phyloP scores from a whole-genome alignment of 495 filamentous ascomycete species.

The Xylaria palmicola region DNA sequence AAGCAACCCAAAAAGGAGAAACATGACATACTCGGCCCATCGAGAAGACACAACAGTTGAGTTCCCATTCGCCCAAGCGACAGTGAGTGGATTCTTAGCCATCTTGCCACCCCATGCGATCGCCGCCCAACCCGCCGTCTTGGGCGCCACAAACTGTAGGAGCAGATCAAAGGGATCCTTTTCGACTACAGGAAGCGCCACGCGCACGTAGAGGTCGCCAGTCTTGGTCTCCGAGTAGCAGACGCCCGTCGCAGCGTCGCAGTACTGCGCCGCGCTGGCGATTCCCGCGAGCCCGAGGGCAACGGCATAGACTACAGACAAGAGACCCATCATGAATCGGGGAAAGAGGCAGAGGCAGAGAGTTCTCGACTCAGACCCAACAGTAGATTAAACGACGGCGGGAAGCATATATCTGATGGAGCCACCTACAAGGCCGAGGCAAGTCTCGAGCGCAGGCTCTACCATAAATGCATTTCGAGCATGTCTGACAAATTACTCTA shows the following conservation, averaged over 20 bases:
- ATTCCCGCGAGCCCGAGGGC: slow-evolving; percentile 13
- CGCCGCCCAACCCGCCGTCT: slow-evolving; percentile 44
- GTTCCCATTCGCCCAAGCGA: slow-evolving; percentile 47
- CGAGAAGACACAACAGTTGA: slow-evolving; percentile 41
- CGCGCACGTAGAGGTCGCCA: slow-evolving; percentile 36
- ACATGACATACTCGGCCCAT: slow-evolving; percentile 41
- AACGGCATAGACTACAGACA: neutral
- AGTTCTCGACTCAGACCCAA: too few species aligned
- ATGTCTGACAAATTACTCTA: neutral
- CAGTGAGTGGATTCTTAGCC: slow-evolving; percentile 47
- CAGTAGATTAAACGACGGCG: too few species aligned
- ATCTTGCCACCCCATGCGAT: slow-evolving; percentile 53
- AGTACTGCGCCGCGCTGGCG: slow-evolving; percentile 31
- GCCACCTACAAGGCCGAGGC: neutral
- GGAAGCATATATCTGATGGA: neutral
- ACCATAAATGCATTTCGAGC: neutral
- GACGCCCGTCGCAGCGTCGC: slow-evolving; percentile 37
- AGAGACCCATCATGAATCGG: neutral
- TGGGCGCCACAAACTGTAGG: slow-evolving; percentile 45
- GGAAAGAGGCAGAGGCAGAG: neutral
- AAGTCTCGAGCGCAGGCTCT: neutral
- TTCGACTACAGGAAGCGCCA: slow-evolving; percentile 47
- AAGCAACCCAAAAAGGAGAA: neutral
- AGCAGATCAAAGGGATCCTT: slow-evolving; percentile 47
- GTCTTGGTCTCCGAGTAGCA: slow-evolving; percentile 40